Evolutionary conservation across 805 yeast species (phyloP).

Genomic region (Zygoascus tannicola): DNA sequence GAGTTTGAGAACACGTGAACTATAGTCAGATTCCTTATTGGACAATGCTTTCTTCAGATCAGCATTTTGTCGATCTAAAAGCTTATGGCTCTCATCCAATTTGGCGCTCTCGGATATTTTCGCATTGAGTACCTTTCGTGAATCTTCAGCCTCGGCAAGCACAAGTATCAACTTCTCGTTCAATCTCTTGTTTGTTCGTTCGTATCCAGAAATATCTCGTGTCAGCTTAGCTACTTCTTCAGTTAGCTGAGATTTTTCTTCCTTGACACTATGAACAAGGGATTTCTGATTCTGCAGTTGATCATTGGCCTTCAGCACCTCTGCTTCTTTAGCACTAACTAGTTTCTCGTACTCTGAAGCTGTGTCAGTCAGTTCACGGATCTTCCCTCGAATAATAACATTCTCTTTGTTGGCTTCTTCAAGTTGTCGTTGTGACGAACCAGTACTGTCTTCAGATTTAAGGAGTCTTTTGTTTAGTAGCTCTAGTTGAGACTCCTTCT

Average conservation of each 20-base stretch:
- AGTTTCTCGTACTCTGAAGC: conserved; percentile 30
- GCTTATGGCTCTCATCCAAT: conserved; percentile 13
- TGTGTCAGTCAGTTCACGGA: conserved; percentile 33
- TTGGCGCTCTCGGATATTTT: conserved; percentile 19
- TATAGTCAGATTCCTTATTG: conserved; percentile 10
- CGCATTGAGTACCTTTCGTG: conserved; percentile 34
- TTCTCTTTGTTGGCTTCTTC: conserved; percentile 38
- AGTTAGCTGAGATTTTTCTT: conserved; percentile 11
- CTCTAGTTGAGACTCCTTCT: conserved; percentile 23
- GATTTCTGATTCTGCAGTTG: conserved; percentile 8
- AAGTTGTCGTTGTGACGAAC: conserved; percentile 31
- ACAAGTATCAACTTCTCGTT: conserved; percentile 18
- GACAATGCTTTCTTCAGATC: conserved; percentile 12
- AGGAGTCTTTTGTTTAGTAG: conserved; percentile 25
- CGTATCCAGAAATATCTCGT: conserved; percentile 20
- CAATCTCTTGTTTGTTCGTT: conserved; percentile 21
- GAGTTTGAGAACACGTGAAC: conserved; percentile 8
- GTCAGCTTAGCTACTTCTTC: conserved; percentile 9
- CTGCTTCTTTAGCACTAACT: conserved; percentile 26
- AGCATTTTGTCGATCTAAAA: conserved; percentile 14
- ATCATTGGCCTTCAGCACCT: conserved; percentile 13
- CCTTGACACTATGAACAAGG: conserved; percentile 8
- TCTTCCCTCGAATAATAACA: conserved; percentile 31
- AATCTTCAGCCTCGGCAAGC: conserved; percentile 38
- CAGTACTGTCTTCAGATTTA: conserved; percentile 16